phyloP scores from a whole-genome alignment of 2,329 filamentous ascomycete species.

The Albophoma yamanashiensis region DNA sequence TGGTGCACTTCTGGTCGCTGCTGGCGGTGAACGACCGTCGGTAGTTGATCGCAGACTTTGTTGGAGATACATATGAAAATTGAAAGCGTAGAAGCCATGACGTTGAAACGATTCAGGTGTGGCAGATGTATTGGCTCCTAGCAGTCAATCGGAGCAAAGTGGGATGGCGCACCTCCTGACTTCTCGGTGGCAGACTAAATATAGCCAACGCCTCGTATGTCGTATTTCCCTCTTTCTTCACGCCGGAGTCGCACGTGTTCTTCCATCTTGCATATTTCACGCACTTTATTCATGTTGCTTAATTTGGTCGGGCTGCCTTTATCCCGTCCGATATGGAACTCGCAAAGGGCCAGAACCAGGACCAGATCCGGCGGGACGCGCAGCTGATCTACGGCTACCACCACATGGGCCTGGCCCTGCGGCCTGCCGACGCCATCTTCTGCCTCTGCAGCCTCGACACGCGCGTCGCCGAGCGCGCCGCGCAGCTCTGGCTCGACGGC shows the following conservation, averaged over 20 bases:
- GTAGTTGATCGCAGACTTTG: not conserved
- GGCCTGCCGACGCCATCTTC: slow-evolving; percentile 30
- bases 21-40: not conserved
- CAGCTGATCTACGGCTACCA: slow-evolving; percentile 32
- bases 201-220: not conserved
- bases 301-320: not conserved
- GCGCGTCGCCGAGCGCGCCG: slow-evolving; percentile 30
- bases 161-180: no score
- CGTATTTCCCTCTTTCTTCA: not conserved
- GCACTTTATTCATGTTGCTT: not conserved
- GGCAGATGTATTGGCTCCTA: no score
- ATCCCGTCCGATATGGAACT: not conserved
- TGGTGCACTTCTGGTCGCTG: slow-evolving; percentile 13
- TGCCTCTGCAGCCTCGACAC: slow-evolving; percentile 36
- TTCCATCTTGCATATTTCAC: not conserved
- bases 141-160: no score
- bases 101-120: no score
- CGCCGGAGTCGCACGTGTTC: no score
- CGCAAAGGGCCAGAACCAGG: not conserved
- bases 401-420: slow-evolving; percentile 24
- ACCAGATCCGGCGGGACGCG: slow-evolving; percentile 17
- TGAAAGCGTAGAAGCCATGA: no score
- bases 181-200: not conserved
- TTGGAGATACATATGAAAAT: not conserved
- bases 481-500: slow-evolving; percentile 29